Base-by-base conservation (phyloP, 345 rosid species). In the Aethionema arabicum region DNA sequence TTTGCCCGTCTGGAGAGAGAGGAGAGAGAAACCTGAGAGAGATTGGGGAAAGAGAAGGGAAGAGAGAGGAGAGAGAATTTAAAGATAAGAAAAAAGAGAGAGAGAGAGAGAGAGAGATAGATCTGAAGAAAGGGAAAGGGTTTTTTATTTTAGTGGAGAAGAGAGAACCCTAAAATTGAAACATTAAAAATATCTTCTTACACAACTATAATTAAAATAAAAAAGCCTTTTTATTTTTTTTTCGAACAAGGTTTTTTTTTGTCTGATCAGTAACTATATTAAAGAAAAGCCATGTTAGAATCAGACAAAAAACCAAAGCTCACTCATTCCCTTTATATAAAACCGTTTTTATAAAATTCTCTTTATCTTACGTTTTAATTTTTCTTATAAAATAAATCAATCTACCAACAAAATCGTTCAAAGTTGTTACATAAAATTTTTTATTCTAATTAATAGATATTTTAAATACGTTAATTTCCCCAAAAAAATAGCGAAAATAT, bases 1-100 rank as follows among this genome's bases (percentile, higher is more conserved):
- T 84, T 85, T 78, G 80, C 80, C 79, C 83, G 85, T 83, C 93
- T 63, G 95, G 95, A 79, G 86, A 77, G 82, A 77, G 82, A 77
- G 79, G 74, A 76, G 63, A 69, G 74, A 70, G 74, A 70, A 70
- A 53, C 64, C 72, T 72, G 77, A 72, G 74, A 76, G 76, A 77
- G 75, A 76, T 51, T 53, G 65, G 39, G 68, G 76, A 66, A 67
- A 78, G 65, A 63, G 47, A 52, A 67, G 48, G 36, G 72, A 60
- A 14, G 78, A 75, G 78, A 80, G 84, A 80, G 86, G 70, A 65
- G 66, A 71, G 70, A 65, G 61, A 71, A 15, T 29, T 21, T 32
- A 31, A 63, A 59, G 70, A 66, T 69, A 73, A 76, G 65, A 52
- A 49, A 37, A 67, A 11, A 47, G 27, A 21, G 27, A 67, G 13